Conservation (phyloP, 495 filamentous ascomycete genomes). For the Arthonia radiata region DNA sequence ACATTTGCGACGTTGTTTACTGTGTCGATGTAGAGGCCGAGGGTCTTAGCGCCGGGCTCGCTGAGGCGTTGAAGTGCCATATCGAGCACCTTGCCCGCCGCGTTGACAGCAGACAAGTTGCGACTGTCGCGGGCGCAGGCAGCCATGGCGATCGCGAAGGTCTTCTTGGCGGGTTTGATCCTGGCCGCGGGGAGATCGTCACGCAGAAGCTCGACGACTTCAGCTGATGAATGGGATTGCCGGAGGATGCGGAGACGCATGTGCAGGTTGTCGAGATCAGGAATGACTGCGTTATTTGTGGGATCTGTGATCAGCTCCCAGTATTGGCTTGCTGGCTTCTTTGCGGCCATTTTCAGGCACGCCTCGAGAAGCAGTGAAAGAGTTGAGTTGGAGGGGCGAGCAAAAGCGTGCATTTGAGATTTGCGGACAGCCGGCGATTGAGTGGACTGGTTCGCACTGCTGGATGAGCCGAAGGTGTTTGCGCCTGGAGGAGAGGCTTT, state of each 20-base stretch:
- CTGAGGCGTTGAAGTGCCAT: constrained; percentile 22
- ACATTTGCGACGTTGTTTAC: no score
- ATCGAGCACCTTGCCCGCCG: constrained; percentile 30
- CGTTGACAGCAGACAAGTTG: constrained; percentile 28
- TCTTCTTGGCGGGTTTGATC: constrained; percentile 17
- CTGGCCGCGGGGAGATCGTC: constrained; percentile 17
- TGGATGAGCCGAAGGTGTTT: background rate
- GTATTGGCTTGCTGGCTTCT: constrained; percentile 31
- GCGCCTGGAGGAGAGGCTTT: constrained; percentile 1
- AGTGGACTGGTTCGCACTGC: background rate
- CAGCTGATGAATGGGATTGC: constrained; percentile 28
- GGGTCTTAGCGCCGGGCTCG: constrained; percentile 17
- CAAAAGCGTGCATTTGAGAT: no score
- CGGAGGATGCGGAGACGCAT: constrained; percentile 43
- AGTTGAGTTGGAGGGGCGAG: constrained; percentile 35
- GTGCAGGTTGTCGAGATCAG: constrained; percentile 44
- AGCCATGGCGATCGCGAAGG: constrained; percentile 46
- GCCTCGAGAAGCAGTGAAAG: constrained; percentile 44
- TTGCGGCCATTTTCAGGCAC: constrained; percentile 24
- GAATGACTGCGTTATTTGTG: constrained; percentile 23
- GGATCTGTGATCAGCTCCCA: constrained; percentile 42
- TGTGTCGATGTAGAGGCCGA: constrained; percentile 16
- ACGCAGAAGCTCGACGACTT: constrained; percentile 26
- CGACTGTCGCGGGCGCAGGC: constrained; percentile 43
- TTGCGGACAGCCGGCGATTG: constrained; percentile 2